A percentile compares a stretch with the other conserved stretches of the same genome.
Evolutionary conservation across 1,284 basidiomycete genomes (phyloP).

Genomic region (Polyporus tsugae): DNA sequence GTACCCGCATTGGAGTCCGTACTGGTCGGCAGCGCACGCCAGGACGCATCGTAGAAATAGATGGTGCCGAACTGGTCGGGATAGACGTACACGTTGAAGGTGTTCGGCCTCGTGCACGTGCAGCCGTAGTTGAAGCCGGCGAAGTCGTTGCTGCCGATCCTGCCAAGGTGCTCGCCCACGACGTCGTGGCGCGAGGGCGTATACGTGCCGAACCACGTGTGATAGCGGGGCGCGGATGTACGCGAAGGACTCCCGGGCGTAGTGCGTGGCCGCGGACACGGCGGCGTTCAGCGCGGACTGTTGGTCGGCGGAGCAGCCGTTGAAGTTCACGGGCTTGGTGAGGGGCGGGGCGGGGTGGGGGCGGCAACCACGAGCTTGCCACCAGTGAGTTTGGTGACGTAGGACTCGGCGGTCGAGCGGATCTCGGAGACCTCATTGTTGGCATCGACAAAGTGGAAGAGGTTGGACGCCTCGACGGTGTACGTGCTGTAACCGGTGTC

Average conservation of each 20-base stretch:
- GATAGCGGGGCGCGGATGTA: neutral
- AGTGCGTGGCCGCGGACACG: neutral
- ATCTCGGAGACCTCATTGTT: neutral
- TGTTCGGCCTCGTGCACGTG: neutral
- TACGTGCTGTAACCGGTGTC: neutral
- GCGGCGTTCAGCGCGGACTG: neutral
- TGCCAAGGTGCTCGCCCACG: neutral
- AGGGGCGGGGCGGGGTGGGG: neutral
- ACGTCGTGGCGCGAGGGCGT: neutral
- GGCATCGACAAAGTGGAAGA: neutral
- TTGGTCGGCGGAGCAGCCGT: neutral
- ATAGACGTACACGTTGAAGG: slow-evolving; percentile 45
- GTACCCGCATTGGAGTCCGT: slow-evolving; percentile 54
- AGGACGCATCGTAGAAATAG: slow-evolving; percentile 58
- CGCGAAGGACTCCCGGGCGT: neutral
- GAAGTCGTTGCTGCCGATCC: neutral
- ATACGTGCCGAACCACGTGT: neutral
- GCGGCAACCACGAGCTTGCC: neutral
- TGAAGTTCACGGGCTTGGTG: neutral
- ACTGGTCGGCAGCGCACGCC: slow-evolving; percentile 52
- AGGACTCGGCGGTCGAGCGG: neutral
- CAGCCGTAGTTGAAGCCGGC: neutral
- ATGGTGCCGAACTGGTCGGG: slow-evolving; percentile 49
- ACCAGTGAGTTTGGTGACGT: neutral
- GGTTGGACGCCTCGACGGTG: neutral